A percentile compares a stretch with the other conserved stretches of the same genome.
phyloP scores from a whole-genome alignment of 352 stramenopile genomes.

The Globisporangium viniferum region DNA sequence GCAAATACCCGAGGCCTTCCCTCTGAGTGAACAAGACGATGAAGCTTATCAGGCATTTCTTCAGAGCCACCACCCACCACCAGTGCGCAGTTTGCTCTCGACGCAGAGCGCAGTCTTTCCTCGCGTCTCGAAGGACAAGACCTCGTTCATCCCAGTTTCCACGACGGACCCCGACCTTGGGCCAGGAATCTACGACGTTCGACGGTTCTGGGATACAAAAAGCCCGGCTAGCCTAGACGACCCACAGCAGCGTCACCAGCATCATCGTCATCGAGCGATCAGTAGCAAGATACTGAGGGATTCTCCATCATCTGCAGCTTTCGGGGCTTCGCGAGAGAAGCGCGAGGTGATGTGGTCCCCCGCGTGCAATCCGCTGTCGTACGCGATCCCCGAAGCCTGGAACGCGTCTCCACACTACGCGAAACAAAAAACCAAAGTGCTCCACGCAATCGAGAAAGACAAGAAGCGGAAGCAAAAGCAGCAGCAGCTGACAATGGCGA shows the following conservation, averaged over 20 bases:
- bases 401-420: conserved; percentile 53
- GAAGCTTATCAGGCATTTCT: neutral
- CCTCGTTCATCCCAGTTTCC: neutral
- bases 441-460: conserved; percentile 21
- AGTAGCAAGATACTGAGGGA: conserved; percentile 7
- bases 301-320: conserved; percentile 33
- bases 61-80: neutral
- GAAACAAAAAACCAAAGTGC: conserved; percentile 49
- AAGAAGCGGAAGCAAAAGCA: conserved; percentile 9
- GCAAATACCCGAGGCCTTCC: neutral
- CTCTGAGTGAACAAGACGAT: neutral
- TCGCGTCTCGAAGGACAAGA: conserved; percentile 4
- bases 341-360: conserved; percentile 51
- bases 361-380: conserved; percentile 29
- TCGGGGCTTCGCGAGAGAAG: conserved; percentile 39
- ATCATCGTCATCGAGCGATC: neutral
- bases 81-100: conserved; percentile 6
- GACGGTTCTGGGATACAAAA: conserved; percentile 41
- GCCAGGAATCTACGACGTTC: conserved; percentile 38
- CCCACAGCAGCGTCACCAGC: neutral
- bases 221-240: neutral
- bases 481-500: conserved; percentile 1
- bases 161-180: conserved; percentile 15
- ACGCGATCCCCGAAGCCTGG: conserved; percentile 40
- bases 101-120: conserved; percentile 14